A percentile compares a stretch with the other conserved stretches of the same genome.
phyloP scores from a whole-genome alignment of 768 basidiomycete genomes.

The Kwoniella mangroviensis region DNA sequence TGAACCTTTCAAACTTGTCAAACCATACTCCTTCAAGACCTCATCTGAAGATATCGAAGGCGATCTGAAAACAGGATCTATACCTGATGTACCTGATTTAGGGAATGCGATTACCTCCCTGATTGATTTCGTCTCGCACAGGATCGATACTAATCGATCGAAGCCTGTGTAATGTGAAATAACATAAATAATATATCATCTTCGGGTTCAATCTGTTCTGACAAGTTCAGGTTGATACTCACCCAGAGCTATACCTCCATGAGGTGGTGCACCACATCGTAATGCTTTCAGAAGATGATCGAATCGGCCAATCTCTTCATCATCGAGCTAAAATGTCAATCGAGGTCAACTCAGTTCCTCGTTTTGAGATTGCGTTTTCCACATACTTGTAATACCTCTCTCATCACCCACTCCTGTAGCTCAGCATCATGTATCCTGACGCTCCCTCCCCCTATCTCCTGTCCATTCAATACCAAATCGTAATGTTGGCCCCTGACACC shows the following conservation, averaged over 20 bases:
- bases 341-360: not conserved
- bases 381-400: constrained; percentile 74
- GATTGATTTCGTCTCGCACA: constrained; percentile 84
- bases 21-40: constrained; percentile 51
- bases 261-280: constrained; percentile 87
- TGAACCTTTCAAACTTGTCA: constrained; percentile 16
- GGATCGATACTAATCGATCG: constrained; percentile 87
- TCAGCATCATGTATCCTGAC: constrained; percentile 86
- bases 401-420: constrained; percentile 85
- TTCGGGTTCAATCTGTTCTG: no score
- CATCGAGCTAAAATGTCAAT: constrained; percentile 65
- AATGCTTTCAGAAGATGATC: constrained; percentile 84
- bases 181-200: not conserved
- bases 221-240: constrained; percentile 34
- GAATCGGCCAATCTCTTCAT: constrained; percentile 75
- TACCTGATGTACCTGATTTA: constrained; percentile 74
- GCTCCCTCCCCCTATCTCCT: constrained; percentile 91
- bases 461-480: constrained; percentile 90
- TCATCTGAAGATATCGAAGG: constrained; percentile 63
- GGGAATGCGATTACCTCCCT: constrained; percentile 97
- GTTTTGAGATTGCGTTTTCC: not conserved
- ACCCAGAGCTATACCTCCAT: constrained; percentile 94
- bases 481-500: constrained; percentile 87
- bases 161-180: constrained; percentile 66
- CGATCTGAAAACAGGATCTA: constrained; percentile 86